Conservation (phyloP, 2,329 filamentous ascomycete genomes). For the Mariannaea elegans region DNA sequence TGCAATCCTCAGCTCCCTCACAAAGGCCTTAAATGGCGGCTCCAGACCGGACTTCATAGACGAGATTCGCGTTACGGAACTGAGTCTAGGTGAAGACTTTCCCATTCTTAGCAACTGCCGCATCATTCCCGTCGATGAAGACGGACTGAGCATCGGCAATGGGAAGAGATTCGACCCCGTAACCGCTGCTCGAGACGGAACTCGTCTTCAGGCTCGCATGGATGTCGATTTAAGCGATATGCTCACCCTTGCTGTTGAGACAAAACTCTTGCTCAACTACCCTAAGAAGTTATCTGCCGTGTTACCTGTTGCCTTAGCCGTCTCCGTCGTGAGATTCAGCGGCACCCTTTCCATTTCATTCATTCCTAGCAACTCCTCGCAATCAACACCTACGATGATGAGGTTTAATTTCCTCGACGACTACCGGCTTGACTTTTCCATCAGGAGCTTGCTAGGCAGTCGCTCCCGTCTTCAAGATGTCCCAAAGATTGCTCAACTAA, state of each 20-base stretch:
- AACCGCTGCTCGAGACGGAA: conserved; percentile 68
- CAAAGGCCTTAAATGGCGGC: conserved; percentile 85
- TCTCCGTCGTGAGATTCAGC: conserved; percentile 93
- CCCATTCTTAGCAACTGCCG: conserved; percentile 99
- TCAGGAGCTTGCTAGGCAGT: conserved; percentile 80
- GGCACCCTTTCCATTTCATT: conserved; percentile 94
- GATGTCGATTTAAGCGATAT: conserved; percentile 97
- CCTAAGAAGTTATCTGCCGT: conserved; percentile 89
- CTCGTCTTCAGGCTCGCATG: conserved; percentile 90
- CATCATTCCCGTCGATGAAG: conserved; percentile 89
- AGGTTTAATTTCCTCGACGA: conserved; percentile 94
- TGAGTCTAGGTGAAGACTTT: conserved; percentile 95
- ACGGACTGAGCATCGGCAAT: conserved; percentile 67
- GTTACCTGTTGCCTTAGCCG: conserved; percentile 88
- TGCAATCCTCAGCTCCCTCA: conserved; percentile 86
- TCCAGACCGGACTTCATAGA: conserved; percentile 91
- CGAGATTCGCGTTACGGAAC: conserved; percentile 91
- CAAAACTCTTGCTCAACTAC: conserved; percentile 92
- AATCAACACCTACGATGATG: conserved; percentile 83
- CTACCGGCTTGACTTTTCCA: conserved; percentile 84
- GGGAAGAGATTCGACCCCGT: conserved; percentile 62
- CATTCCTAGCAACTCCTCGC: conserved; percentile 76
- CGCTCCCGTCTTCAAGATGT: conserved; percentile 85
- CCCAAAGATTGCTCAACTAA: conserved; percentile 85
- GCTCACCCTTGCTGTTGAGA: conserved; percentile 93